Conservation (phyloP, 306 rosid species). For the Fagus sylvatica region DNA sequence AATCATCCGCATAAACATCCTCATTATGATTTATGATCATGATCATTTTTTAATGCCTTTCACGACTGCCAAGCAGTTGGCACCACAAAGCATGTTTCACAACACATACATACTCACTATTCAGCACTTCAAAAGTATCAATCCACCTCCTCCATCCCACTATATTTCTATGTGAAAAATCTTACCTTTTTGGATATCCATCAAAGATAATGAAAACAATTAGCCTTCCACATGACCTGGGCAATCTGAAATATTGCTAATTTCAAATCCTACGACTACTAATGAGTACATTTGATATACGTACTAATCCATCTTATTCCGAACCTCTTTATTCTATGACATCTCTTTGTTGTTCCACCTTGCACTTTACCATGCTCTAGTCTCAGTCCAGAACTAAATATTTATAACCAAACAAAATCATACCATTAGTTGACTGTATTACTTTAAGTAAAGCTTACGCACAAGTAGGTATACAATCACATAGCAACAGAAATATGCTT, state of each 20-base stretch:
- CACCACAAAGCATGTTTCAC: neutral
- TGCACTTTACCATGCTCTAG: neutral
- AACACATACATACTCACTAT: neutral
- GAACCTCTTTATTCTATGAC: neutral
- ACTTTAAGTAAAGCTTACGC: neutral
- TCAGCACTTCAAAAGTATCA: neutral
- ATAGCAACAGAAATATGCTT: neutral
- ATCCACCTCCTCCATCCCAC: neutral
- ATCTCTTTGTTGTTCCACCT: neutral
- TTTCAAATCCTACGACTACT: neutral
- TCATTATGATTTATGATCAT: neutral
- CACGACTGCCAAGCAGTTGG: neutral
- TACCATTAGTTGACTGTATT: neutral
- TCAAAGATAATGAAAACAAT: neutral
- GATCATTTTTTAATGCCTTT: slow-evolving; percentile 1
- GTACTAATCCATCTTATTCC: neutral
- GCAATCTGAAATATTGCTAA: neutral
- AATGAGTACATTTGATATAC: neutral
- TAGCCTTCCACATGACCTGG: neutral
- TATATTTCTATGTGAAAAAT: neutral
- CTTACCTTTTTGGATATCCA: neutral
- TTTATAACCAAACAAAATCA: neutral
- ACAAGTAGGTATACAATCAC: neutral
- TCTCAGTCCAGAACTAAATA: neutral
- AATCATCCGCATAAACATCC: neutral